A percentile compares a stretch with the other conserved stretches of the same genome.
Evolutionary conservation across 2,329 filamentous ascomycete species (phyloP).

Genomic region (Penicillium janthinellum): DNA sequence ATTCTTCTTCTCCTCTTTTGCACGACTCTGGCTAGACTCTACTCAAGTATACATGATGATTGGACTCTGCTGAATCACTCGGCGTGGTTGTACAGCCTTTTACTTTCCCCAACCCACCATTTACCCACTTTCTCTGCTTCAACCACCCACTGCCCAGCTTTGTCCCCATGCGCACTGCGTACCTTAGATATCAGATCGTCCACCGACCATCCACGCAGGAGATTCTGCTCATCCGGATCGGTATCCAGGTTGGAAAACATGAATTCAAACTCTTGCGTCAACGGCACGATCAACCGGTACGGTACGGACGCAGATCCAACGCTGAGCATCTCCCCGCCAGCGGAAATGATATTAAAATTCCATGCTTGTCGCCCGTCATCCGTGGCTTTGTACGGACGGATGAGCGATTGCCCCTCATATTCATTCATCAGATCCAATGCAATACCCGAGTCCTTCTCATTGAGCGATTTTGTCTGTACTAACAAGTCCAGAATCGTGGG

Average conservation of each 20-base stretch:
- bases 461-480: constrained; percentile 43
- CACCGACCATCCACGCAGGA: constrained; percentile 35
- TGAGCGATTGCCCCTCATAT: constrained; percentile 51
- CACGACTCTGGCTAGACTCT: neutral
- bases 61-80: constrained; percentile 1
- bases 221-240: constrained; percentile 37
- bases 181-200: constrained; percentile 30
- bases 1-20: constrained; percentile 12
- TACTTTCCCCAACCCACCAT: constrained; percentile 43
- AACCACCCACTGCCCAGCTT: constrained; percentile 37
- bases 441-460: constrained; percentile 32
- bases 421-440: constrained; percentile 45
- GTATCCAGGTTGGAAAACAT: constrained; percentile 37
- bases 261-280: constrained; percentile 67
- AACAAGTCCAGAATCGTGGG: constrained; percentile 51
- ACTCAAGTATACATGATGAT: neutral
- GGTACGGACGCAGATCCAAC: constrained; percentile 74
- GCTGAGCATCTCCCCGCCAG: constrained; percentile 54
- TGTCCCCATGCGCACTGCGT: constrained; percentile 29
- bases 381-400: constrained; percentile 41
- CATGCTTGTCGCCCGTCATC: constrained; percentile 39
- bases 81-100: constrained; percentile 28
- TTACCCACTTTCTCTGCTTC: constrained; percentile 39
- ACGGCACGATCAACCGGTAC: constrained; percentile 69
- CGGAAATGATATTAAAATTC: constrained; percentile 37